These are phyloP conservation scores for Colletotrichum sp. DNA, from an alignment of 2,329 filamentous ascomycete genomes.

Conservation along the genomic window DNA sequence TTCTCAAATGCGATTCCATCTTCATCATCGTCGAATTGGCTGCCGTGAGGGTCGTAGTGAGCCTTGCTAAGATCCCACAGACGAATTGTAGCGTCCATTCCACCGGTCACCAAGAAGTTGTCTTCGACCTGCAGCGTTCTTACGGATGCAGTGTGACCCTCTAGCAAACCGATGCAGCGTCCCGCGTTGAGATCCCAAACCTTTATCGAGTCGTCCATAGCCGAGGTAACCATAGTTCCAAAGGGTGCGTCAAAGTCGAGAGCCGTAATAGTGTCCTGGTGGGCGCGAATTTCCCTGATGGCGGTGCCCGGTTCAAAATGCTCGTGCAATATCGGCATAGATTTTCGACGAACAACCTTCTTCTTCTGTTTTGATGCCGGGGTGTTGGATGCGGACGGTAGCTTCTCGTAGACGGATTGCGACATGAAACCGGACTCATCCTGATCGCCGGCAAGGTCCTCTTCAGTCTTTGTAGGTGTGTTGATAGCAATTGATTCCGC, in stretches of 20 bases:
- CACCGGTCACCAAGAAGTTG: slow-evolving; percentile 93
- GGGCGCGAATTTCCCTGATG: slow-evolving; percentile 88
- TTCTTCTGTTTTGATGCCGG: slow-evolving; percentile 55
- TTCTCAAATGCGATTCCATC: slow-evolving; percentile 77
- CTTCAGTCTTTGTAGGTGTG: slow-evolving; percentile 57
- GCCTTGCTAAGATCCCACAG: slow-evolving; percentile 94
- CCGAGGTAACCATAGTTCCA: slow-evolving; percentile 90
- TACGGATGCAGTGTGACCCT: slow-evolving; percentile 95
- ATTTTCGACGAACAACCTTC: slow-evolving; percentile 72
- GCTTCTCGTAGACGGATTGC: slow-evolving; percentile 94
- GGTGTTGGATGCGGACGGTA: slow-evolving; percentile 64
- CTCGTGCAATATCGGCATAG: slow-evolving; percentile 94
- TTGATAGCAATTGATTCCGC: slow-evolving; percentile 60
- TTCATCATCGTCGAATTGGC: slow-evolving; percentile 62
- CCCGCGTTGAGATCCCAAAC: slow-evolving; percentile 98
- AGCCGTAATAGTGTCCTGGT: slow-evolving; percentile 86
- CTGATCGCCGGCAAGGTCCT: slow-evolving; percentile 56
- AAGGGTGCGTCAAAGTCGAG: slow-evolving; percentile 98
- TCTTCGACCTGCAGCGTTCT: slow-evolving; percentile 92
- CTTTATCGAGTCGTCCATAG: slow-evolving; percentile 89
- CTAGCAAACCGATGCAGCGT: slow-evolving; percentile 87
- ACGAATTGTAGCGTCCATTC: slow-evolving; percentile 91
- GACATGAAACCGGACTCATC: slow-evolving; percentile 82
- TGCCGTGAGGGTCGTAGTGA: slow-evolving; percentile 76
- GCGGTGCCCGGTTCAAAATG: slow-evolving; percentile 89